Evolutionary conservation across 1,284 basidiomycete genomes (phyloP).

Genomic region (Neonothopanus nambi): DNA sequence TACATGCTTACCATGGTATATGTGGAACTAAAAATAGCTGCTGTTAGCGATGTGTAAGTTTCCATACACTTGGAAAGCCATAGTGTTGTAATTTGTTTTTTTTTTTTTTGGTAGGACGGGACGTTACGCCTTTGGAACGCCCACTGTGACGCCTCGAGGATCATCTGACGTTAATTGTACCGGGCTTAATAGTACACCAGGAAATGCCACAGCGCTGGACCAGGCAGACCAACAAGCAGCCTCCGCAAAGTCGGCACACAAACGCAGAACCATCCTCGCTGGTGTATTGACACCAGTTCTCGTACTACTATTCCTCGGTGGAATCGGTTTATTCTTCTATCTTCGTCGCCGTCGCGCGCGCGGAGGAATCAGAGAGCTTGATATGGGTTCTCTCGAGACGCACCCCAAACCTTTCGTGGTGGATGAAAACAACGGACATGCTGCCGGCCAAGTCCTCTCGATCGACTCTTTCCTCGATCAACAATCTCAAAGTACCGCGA

Average conservation of each 20-base stretch:
- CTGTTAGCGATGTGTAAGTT: constrained; percentile 41
- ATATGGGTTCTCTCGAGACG: background rate
- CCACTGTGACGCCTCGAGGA: constrained; percentile 27
- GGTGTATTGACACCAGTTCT: constrained; percentile 26
- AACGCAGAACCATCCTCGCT: constrained; percentile 24
- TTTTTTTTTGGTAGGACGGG: constrained; percentile 33
- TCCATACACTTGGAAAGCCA: background rate
- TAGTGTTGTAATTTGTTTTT: constrained; percentile 1
- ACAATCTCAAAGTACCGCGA: background rate
- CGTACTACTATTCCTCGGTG: constrained; percentile 4
- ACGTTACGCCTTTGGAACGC: constrained; percentile 35
- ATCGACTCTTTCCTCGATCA: constrained; percentile 9
- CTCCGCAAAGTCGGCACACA: constrained; percentile 9
- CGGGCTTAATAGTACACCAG: constrained; percentile 25
- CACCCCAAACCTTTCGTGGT: background rate
- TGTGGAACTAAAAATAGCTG: constrained; percentile 26
- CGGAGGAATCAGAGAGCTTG: background rate
- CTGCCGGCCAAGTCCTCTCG: constrained; percentile 7
- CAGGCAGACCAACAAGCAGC: constrained; percentile 12
- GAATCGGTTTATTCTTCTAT: background rate
- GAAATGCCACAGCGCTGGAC: constrained; percentile 21
- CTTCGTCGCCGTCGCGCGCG: constrained; percentile 2
- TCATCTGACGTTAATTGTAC: constrained; percentile 25
- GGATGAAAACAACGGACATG: background rate
- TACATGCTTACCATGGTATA: constrained; percentile 3